Evolutionary conservation across 2,329 filamentous ascomycete species (phyloP).

Genomic region (Fusarium nurragi): DNA sequence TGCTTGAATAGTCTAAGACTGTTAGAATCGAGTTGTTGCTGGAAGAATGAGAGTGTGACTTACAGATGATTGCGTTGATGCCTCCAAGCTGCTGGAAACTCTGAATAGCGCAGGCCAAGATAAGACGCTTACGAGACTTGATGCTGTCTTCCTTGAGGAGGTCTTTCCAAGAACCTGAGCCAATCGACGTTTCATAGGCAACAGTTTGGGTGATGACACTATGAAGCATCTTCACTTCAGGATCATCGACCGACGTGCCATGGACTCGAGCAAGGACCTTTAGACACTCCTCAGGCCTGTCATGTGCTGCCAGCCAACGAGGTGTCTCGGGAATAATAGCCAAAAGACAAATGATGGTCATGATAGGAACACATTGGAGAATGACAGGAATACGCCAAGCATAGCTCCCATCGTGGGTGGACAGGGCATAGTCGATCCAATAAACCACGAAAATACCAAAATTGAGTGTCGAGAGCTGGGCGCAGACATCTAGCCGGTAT

Average conservation of each 20-base stretch:
- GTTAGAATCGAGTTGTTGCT: not conserved
- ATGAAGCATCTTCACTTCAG: slow-evolving; percentile 42
- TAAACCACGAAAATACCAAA: slow-evolving; percentile 57
- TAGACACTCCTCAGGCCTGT: slow-evolving; percentile 50
- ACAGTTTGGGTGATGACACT: slow-evolving; percentile 47
- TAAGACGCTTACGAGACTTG: slow-evolving; percentile 45
- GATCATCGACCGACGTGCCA: slow-evolving; percentile 31
- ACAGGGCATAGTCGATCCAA: slow-evolving; percentile 58
- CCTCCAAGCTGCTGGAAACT: slow-evolving; percentile 58
- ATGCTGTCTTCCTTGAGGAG: slow-evolving; percentile 48
- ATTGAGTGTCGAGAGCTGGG: slow-evolving; percentile 59
- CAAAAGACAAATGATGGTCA: slow-evolving; percentile 52
- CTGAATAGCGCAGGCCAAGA: slow-evolving; percentile 48
- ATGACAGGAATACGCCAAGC: slow-evolving; percentile 55
- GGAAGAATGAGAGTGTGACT: too few relatives aligned
- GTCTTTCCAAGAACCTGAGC: slow-evolving; percentile 44
- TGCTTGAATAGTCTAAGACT: slow-evolving; percentile 53
- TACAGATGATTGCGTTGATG: slow-evolving; percentile 60
- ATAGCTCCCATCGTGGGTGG: slow-evolving; percentile 44
- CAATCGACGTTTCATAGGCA: slow-evolving; percentile 47
- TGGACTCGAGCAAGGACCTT: slow-evolving; percentile 52
- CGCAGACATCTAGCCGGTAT: slow-evolving; percentile 51
- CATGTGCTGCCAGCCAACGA: slow-evolving; percentile 54
- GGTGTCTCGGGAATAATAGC: slow-evolving; percentile 55
- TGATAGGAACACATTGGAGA: slow-evolving; percentile 53